These are phyloP conservation scores for Besnoitia besnoiti DNA, from an alignment of 169 alveolate species.

Conservation along the genomic window DNA sequence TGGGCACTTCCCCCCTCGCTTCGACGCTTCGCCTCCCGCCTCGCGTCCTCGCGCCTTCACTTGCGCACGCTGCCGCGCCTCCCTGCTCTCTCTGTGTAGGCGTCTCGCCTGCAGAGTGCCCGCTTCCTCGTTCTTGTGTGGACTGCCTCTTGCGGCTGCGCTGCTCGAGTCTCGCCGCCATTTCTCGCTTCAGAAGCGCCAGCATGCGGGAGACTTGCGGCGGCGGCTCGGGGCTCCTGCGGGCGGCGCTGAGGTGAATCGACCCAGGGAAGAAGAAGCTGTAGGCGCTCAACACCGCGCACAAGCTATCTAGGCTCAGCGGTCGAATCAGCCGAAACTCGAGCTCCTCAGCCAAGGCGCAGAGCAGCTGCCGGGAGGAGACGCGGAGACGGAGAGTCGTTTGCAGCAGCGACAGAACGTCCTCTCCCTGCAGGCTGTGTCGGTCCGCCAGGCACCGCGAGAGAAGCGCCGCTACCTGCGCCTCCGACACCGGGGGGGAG, in stretches of 20 bases:
- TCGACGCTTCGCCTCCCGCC: too few species aligned
- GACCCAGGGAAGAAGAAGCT: constrained; percentile 21
- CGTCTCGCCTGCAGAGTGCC: not conserved
- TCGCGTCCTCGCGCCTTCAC: too few species aligned
- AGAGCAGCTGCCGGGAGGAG: not conserved
- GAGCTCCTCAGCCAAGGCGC: not conserved
- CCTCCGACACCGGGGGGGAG: too few species aligned
- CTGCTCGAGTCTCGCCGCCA: not conserved
- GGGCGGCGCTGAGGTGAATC: not conserved
- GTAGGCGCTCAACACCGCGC: constrained; percentile 2
- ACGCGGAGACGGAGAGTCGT: not conserved
- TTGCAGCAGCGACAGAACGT: not conserved
- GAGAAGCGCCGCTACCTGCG: not conserved
- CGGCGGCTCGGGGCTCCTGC: not conserved
- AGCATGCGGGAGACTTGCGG: not conserved
- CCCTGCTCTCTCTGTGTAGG: too few species aligned
- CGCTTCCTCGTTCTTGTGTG: not conserved
- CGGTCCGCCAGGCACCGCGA: not conserved
- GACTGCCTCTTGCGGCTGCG: not conserved
- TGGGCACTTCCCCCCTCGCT: too few species aligned
- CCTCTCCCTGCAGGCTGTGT: not conserved
- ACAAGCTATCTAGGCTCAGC: not conserved
- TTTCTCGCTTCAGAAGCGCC: not conserved
- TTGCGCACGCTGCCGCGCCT: too few species aligned
- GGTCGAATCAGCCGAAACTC: not conserved